phyloP scores from a whole-genome alignment of 2,329 filamentous ascomycete species.

The Sclerotinia minor region DNA sequence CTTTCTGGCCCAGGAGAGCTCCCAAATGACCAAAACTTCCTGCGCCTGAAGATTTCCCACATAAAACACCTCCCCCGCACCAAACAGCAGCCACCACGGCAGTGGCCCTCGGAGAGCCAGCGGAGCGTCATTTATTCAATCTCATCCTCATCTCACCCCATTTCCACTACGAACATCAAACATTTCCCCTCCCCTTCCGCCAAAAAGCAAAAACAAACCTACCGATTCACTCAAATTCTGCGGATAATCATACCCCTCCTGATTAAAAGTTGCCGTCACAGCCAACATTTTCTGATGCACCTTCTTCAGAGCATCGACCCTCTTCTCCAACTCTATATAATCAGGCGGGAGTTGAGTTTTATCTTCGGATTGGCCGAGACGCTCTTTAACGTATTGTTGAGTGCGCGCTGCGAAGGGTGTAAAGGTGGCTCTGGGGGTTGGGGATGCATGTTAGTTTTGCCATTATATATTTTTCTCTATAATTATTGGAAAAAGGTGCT shows the following conservation, averaged over 20 bases:
- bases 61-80: too few species aligned
- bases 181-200: too few species aligned
- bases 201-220: background rate
- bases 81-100: background rate
- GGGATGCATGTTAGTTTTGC: slow-evolving; percentile 37
- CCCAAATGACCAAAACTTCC: background rate
- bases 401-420: slow-evolving; percentile 91
- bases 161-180: too few species aligned
- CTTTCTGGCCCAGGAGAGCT: too few species aligned
- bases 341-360: slow-evolving; percentile 97
- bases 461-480: too few species aligned
- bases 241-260: slow-evolving; percentile 89
- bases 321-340: slow-evolving; percentile 98
- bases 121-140: background rate
- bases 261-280: slow-evolving; percentile 93
- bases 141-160: background rate
- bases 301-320: slow-evolving; percentile 93
- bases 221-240: slow-evolving; percentile 70
- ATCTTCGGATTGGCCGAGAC: slow-evolving; percentile 91
- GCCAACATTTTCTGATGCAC: slow-evolving; percentile 97
- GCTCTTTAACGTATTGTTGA: slow-evolving; percentile 97
- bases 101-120: background rate
- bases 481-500: too few species aligned
- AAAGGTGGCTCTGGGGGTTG: slow-evolving; percentile 70
- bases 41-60: background rate